Percentiles rank a stretch among this genome's conserved stretches.
These are phyloP conservation scores for Chaetomium strumarium DNA, from an alignment of 2,329 filamentous ascomycete species.

Conservation along the genomic window DNA sequence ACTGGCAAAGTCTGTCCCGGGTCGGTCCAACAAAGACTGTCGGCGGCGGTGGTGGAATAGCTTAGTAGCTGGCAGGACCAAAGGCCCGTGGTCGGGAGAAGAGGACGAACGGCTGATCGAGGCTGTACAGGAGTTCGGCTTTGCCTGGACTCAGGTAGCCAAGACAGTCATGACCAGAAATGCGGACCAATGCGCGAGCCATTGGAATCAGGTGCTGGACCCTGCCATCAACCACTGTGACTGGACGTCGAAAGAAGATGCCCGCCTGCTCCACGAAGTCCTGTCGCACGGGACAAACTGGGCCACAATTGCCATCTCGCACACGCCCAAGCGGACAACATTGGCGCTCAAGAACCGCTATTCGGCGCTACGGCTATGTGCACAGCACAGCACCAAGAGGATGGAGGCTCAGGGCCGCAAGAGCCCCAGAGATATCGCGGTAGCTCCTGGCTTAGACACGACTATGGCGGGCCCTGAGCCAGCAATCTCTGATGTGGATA, in stretches of 20 bases:
- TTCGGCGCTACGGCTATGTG: not conserved
- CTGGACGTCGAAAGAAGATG: not conserved
- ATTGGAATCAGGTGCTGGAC: not conserved
- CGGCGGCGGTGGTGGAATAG: not conserved
- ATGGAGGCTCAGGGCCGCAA: no score
- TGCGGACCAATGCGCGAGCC: not conserved
- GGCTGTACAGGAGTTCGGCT: not conserved
- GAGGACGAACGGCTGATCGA: not conserved
- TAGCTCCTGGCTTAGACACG: not conserved
- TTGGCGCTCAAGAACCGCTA: conserved; percentile 1
- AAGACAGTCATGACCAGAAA: not conserved
- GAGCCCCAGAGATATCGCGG: not conserved
- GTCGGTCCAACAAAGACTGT: not conserved
- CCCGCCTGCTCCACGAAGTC: not conserved
- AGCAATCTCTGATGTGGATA: no score
- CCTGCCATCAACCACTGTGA: not conserved
- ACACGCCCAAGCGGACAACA: not conserved
- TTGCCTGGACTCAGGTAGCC: not conserved
- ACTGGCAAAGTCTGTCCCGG: not conserved
- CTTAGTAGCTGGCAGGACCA: not conserved
- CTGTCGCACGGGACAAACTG: not conserved
- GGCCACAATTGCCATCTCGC: not conserved
- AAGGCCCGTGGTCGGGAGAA: not conserved
- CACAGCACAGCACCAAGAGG: not conserved
- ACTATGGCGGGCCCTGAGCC: no score